Percentiles rank a stretch among this genome's conserved stretches.
These are phyloP conservation scores for Trichoderma gracile DNA, from an alignment of 2,329 filamentous ascomycete species.

Conservation along the genomic window DNA sequence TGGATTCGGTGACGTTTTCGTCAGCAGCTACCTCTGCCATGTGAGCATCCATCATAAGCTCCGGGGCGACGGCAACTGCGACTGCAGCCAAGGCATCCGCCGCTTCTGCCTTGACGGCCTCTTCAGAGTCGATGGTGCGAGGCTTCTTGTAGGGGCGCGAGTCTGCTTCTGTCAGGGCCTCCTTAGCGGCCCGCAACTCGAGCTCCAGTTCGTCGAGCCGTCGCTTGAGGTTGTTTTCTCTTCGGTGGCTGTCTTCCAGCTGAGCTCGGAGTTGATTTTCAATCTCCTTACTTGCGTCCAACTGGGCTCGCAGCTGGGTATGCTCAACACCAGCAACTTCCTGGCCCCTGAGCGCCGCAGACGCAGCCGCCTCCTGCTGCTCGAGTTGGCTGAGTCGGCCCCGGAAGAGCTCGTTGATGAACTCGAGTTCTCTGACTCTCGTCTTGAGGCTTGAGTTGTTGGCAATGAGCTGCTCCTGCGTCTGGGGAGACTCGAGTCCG, in stretches of 20 bases:
- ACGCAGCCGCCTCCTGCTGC: conserved; percentile 68
- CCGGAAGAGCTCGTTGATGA: conserved; percentile 85
- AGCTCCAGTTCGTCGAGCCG: conserved; percentile 77
- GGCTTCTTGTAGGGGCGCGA: conserved; percentile 35
- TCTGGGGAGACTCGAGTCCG: conserved; percentile 69
- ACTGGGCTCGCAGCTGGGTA: conserved; percentile 57
- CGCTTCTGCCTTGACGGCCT: conserved; percentile 12
- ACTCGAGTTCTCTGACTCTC: conserved; percentile 88
- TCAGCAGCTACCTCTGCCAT: conserved; percentile 7
- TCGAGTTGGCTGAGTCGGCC: conserved; percentile 78
- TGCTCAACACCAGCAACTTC: conserved; percentile 59
- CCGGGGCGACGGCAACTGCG: conserved; percentile 15
- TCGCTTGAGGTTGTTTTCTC: conserved; percentile 80
- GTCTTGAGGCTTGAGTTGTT: conserved; percentile 90
- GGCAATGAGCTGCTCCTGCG: conserved; percentile 76
- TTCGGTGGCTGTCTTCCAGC: conserved; percentile 73
- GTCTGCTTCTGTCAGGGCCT: conserved; percentile 27
- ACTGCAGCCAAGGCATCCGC: conserved; percentile 8
- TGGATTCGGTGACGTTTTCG: conserved; percentile 27
- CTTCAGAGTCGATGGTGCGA: conserved; percentile 30
- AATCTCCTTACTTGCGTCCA: conserved; percentile 48
- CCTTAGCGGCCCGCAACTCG: conserved; percentile 46
- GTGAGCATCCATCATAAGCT: conserved; percentile 15
- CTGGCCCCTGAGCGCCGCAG: conserved; percentile 61
- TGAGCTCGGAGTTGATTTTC: conserved; percentile 57